phyloP scores from a whole-genome alignment of 441 rosid genomes.

The Eruca vesicaria region DNA sequence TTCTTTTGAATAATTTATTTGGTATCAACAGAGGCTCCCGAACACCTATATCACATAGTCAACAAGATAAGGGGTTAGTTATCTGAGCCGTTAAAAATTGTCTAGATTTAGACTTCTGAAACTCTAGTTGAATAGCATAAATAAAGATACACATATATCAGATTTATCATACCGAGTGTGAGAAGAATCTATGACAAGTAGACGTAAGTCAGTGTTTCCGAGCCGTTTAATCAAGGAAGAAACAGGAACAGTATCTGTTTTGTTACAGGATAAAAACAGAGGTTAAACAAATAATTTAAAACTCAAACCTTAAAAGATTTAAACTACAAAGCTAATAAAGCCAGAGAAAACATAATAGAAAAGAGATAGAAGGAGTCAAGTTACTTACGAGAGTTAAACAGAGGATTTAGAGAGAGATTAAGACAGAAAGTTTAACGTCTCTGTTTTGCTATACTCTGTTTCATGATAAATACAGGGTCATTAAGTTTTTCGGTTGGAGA shows the following conservation, averaged over 20 bases:
- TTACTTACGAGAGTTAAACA: too few species aligned
- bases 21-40: not conserved
- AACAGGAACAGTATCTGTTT: not conserved
- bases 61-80: not conserved
- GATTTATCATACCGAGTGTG: not conserved
- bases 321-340: not conserved
- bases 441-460: too few species aligned
- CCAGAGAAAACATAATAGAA: not conserved
- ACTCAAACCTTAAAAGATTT: not conserved
- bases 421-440: too few species aligned
- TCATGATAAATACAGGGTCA: too few species aligned
- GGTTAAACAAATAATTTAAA: not conserved
- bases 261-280: not conserved
- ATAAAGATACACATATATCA: not conserved
- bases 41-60: not conserved
- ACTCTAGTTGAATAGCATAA: not conserved
- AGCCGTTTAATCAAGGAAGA: not conserved
- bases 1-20: not conserved
- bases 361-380: too few species aligned
- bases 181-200: not conserved
- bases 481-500: too few species aligned
- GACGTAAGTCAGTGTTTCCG: not conserved
- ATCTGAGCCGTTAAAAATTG: not conserved
- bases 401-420: too few species aligned
- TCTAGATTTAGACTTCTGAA: not conserved